Evolutionary conservation across 139 green algal species (phyloP).

Genomic region (Raphidocelis subcapitata): DNA sequence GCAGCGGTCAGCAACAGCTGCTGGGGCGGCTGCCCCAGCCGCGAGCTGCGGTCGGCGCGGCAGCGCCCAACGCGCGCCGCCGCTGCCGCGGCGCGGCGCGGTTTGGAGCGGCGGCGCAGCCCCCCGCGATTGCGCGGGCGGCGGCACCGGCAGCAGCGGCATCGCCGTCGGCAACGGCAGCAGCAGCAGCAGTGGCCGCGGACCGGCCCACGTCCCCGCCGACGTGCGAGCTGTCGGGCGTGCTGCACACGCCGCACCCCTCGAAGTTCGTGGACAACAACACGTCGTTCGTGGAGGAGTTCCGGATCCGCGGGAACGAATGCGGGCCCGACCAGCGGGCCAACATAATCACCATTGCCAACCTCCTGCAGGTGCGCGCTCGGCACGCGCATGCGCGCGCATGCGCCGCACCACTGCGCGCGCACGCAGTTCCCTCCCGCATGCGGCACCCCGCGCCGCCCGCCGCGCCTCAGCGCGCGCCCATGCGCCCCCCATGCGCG

Average conservation of each 20-base stretch:
- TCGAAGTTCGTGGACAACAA: slow-evolving; percentile 8
- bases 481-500: not conserved
- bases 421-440: not conserved
- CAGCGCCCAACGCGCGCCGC: too few species aligned
- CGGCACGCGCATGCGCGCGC: not conserved
- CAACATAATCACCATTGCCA: slow-evolving; percentile 81
- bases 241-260: not conserved
- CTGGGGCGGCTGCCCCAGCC: too few species aligned
- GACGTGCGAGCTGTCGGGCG: not conserved
- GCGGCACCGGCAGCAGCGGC: too few species aligned
- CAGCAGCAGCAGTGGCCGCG: not conserved
- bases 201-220: not conserved
- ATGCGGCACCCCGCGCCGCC: not conserved
- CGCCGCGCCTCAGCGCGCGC: not conserved
- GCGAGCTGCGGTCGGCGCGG: too few species aligned
- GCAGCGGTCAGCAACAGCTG: too few species aligned
- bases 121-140: too few species aligned
- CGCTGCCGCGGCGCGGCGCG: too few species aligned
- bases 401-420: not conserved
- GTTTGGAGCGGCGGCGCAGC: too few species aligned
- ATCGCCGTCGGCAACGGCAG: too few species aligned
- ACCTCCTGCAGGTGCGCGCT: slow-evolving; percentile 75
- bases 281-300: slow-evolving; percentile 53
- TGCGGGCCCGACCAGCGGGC: slow-evolving; percentile 70
- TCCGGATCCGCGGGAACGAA: slow-evolving; percentile 79